phyloP scores from a whole-genome alignment of 2,329 filamentous ascomycete species.

The Venturiaceae sp. region DNA sequence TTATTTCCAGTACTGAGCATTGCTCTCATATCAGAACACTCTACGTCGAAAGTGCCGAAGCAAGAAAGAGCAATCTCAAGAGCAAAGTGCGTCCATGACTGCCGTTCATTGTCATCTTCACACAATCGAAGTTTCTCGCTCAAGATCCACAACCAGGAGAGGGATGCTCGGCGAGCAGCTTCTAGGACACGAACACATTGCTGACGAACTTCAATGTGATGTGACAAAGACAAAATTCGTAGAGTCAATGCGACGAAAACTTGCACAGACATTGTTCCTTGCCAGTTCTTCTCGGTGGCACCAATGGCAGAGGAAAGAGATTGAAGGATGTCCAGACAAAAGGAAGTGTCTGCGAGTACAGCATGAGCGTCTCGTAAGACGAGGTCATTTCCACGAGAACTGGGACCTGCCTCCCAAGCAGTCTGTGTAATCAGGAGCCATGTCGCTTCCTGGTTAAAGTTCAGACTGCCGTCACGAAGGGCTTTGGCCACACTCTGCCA shows the following conservation, averaged over 20 bases:
- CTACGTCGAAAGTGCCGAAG: neutral
- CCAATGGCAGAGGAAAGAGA: neutral
- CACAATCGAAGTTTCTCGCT: neutral
- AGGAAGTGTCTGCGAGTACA: neutral
- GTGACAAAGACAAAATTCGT: neutral
- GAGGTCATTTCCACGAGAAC: neutral
- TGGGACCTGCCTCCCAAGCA: slow-evolving; percentile 42
- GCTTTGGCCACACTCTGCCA: slow-evolving; percentile 42
- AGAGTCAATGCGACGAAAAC: neutral
- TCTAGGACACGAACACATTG: neutral
- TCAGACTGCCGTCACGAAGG: slow-evolving; percentile 44
- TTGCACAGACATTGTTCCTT: neutral
- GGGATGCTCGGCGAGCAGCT: neutral
- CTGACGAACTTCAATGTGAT: neutral
- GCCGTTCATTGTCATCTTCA: neutral
- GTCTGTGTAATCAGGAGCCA: slow-evolving; percentile 42
- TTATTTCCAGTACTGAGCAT: neutral
- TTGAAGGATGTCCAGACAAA: neutral
- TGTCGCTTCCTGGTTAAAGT: slow-evolving; percentile 47
- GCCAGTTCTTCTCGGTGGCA: neutral
- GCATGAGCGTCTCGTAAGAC: neutral
- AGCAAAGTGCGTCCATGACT: neutral
- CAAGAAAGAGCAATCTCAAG: neutral
- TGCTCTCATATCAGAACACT: neutral
- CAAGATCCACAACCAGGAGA: neutral